Evolutionary conservation across 768 basidiomycete species (phyloP), one percentile per base, ranked within the genome.

Genomic region (Amanita jacksonii): DNA sequence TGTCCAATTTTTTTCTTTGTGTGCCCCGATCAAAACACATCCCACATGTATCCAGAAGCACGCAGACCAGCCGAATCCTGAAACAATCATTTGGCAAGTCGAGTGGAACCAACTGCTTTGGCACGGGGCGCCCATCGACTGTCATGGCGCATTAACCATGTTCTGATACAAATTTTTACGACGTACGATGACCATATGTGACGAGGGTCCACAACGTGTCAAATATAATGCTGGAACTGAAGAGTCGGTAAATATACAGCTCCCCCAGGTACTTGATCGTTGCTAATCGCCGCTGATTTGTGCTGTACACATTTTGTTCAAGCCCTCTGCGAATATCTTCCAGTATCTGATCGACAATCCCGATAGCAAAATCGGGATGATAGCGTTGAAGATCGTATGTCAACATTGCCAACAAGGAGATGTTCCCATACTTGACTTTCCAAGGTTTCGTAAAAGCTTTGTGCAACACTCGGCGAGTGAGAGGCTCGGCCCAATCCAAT

Each of bases 61-160:
- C 85, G 58, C 96, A 98, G 34, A 94, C 78, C 41, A 99, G 72
- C 9, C 96, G 75, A 45, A 97, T 62, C 25, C 96, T 81, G 76
- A 99, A 99, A 63, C 86, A 98, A 58, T 99, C 96, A 60, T 97
- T 89, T 0, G 88, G 86, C 70, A 87, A 83, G 58, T 99, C 96
- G 43, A 96, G 69, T 3, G 79, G 63, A 49, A 79, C 85, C 4
- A 70, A 58, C 49, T 85, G 79, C 38, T 79, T 77, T 2, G 90
- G 94, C 13, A 88, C 57, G 5, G 93, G 93, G 32, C 92, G 75
- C 2, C 88, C 88, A 27, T 97, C 93, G 36, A 85, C 93, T 97
- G 54, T 25, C 28, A 46, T 25, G 30, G 40, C 42, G 27, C 52
- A 23, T 45, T 39, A 56, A 40, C 60, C 46, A 39, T 10, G 13